Evolutionary conservation across 768 basidiomycete genomes (phyloP).

Genomic region (Hemileccinum rubropunctum): DNA sequence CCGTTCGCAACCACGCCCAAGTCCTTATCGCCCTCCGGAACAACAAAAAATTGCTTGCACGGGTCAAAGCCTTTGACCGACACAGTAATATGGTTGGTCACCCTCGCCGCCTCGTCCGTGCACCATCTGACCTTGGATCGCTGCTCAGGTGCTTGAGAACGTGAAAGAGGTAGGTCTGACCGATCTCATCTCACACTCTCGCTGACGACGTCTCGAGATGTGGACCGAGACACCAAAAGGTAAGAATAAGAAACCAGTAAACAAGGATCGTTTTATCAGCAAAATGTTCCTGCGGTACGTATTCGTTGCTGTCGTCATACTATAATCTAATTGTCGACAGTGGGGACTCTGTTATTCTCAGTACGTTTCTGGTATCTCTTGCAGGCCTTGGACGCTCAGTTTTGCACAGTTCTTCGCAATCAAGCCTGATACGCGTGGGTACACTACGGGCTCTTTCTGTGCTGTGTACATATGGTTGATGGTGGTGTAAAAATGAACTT

Average conservation of each 20-base stretch:
- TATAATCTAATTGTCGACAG: slow-evolving; percentile 38
- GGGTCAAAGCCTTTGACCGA: slow-evolving; percentile 98
- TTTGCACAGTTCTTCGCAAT: slow-evolving; percentile 66
- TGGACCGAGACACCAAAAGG: slow-evolving; percentile 99
- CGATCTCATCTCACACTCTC: not conserved
- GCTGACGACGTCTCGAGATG: slow-evolving; percentile 60
- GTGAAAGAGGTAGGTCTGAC: slow-evolving; percentile 80
- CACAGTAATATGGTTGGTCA: slow-evolving; percentile 94
- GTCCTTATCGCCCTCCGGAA: slow-evolving; percentile 96
- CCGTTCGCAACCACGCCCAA: slow-evolving; percentile 96
- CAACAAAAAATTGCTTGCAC: slow-evolving; percentile 94
- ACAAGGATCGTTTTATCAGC: slow-evolving; percentile 99
- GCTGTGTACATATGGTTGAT: not conserved
- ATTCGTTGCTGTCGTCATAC: slow-evolving; percentile 1
- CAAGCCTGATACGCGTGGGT: slow-evolving; percentile 45
- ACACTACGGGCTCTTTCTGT: not conserved
- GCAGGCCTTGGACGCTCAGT: slow-evolving; percentile 31
- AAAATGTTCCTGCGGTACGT: slow-evolving; percentile 95
- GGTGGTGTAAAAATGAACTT: not conserved
- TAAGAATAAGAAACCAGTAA: slow-evolving; percentile 97
- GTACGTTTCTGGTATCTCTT: slow-evolving; percentile 48
- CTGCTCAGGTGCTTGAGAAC: slow-evolving; percentile 86
- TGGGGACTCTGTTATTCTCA: slow-evolving; percentile 96
- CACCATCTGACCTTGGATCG: slow-evolving; percentile 8
- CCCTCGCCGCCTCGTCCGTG: not conserved